Evolutionary conservation across 768 basidiomycete species (phyloP), one percentile per base, ranked within the genome.

Genomic region (Suillus luteus): DNA sequence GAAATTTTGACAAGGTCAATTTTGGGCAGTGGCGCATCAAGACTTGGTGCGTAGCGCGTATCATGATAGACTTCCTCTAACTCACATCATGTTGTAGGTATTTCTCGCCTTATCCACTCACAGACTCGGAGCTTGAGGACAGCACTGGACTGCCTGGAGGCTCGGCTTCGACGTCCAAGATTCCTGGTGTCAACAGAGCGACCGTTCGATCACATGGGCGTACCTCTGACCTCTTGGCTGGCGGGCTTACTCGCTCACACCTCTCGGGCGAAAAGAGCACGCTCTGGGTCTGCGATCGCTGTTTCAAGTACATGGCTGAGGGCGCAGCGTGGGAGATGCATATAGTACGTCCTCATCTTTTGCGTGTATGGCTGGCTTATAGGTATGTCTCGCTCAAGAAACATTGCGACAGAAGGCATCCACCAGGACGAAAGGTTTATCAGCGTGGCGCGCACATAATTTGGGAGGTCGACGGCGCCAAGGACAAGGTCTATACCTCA

Each of bases 241-340:
- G 90, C 38, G 86, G 88, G 7, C 72, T 90, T 60, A 79, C 80
- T 38, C 80, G 86, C 24, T 77, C 80, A 19, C 77, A 80, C 55
- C 73, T 71, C 19, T 63, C 71, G 17, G 82, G 78, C 4, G 87
- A 86, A 66, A 81, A 81, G 57, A 76, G 85, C 19, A 76, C 79
- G 38, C 75, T 96, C 22, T 95, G 88, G 85, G 93, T 96, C 6
- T 96, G 95, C 72, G 91, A 95, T 68, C 84, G 86, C 65, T 99
- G 96, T 78, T 97, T 98, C 87, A 99, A 97, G 78, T 99, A 99
- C 72, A 93, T 95, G 89, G 80, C 86, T 2, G 89, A 93, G 54
- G 84, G 86, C 17, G 75, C 78, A 1, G 79, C 81, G 24, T 96
- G 91, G 87, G 90, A 87, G 65, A 81, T 89, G 65, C 89, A 92